Evolutionary conservation across 805 yeast genomes (phyloP).

Genomic region (Yamadazyma phyllophila): DNA sequence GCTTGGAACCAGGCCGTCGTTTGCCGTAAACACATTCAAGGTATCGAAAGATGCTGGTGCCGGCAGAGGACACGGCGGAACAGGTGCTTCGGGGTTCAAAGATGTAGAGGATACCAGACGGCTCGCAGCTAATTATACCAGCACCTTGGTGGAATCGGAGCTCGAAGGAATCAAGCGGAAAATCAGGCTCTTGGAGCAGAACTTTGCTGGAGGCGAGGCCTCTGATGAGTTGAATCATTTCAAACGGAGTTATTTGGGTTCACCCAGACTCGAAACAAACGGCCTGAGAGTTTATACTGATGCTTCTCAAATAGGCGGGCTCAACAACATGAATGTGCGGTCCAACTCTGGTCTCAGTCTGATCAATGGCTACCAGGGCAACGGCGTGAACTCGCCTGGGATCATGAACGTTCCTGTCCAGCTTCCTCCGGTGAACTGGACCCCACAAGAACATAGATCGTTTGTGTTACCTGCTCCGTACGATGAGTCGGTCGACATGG

Average conservation of each 20-base stretch:
- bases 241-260: too few species aligned
- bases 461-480: not conserved
- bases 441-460: not conserved
- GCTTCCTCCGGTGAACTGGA: conserved; percentile 4
- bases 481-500: not conserved
- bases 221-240: too few species aligned
- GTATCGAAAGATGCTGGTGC: not conserved
- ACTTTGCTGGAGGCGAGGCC: not conserved
- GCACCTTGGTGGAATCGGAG: conserved; percentile 1
- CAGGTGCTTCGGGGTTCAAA: too few species aligned
- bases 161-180: not conserved
- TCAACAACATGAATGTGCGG: too few species aligned
- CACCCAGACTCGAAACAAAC: too few species aligned
- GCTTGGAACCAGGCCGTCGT: conserved; percentile 6
- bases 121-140: not conserved
- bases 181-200: conserved; percentile 1
- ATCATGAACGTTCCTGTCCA: not conserved
- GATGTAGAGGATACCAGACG: too few species aligned
- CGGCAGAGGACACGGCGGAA: too few species aligned
- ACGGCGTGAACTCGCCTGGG: not conserved
- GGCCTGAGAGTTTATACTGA: too few species aligned
- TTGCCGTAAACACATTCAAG: conserved; percentile 1
- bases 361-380: too few species aligned
- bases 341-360: too few species aligned
- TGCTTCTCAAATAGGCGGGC: too few species aligned